Base-by-base conservation (phyloP, 2,329 filamentous ascomycete genomes). In the Fusarium fracticaudum region DNA sequence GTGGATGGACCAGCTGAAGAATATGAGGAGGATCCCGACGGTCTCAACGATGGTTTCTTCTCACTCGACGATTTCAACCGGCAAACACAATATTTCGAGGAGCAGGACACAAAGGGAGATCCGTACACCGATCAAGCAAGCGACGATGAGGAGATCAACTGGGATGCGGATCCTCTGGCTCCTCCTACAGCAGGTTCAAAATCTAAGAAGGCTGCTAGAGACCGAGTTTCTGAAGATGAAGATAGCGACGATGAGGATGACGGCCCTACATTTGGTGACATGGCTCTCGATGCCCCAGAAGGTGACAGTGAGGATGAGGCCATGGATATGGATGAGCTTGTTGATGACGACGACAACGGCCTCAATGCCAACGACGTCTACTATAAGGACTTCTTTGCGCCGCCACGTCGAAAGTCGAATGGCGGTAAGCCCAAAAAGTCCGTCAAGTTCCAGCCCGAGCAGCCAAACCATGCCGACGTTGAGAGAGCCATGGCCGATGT, bases 1-100 rank as follows among this genome's bases (percentile, higher is more conserved):
- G 83, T 82, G 2, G 84, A 85, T 3, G 84, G 85, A 2, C 81
- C 83, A 0, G 85, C 86, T 1, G 86, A 87, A 2, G 87, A 87
- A 6, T 86, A 85, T 3, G 83, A 83, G 17, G 84, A 87, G 8
- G 87, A 98, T 79, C 91, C 91, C 8, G 88, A 96, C 79, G 94
- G 95, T 12, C 89, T 99, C 38, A 98, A 99, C 79, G 96, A 99
- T 80, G 96, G 95, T 10, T 99, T 99, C 85, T 99, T 99, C 85
- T 97, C 94, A 22, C 96, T 99, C 78, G 95, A 98, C 78, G 91
- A 97, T 68, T 99, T 99, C 88, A 99, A 99, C 86, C 94, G 92
- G 80, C 94, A 97, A 80, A 94, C 95, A 5, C 94, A 97, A 78
- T 93, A 92, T 80, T 91, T 98, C 55, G 96, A 99, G 82, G 91